Percentiles rank a stretch among this genome's conserved stretches.
Conservation (phyloP, 495 filamentous ascomycete species). For the Tirmania nivea region DNA sequence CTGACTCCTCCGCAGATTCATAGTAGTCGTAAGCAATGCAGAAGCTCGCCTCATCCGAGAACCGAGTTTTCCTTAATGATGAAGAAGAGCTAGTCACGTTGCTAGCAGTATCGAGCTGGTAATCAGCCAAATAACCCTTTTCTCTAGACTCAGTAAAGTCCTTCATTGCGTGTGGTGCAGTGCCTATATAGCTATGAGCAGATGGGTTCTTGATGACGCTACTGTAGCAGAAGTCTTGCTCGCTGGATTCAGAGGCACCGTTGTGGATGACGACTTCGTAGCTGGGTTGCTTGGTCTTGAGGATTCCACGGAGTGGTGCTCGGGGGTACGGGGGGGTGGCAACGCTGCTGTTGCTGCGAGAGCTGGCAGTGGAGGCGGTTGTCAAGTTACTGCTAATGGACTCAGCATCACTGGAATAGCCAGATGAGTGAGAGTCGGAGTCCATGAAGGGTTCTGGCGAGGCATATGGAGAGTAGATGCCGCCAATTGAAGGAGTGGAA, state of each 20-base stretch:
- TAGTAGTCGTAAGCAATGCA: not conserved
- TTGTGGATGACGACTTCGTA: not conserved
- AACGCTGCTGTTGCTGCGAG: not conserved
- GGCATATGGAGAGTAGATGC: not conserved
- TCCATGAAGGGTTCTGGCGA: not conserved
- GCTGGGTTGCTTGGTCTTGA: not conserved
- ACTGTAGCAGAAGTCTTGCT: not conserved
- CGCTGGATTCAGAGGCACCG: not conserved
- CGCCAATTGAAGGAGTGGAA: not conserved
- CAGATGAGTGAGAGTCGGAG: not conserved
- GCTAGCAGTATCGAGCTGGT: constrained; percentile 11
- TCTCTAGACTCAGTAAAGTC: no score
- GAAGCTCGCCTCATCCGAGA: not conserved
- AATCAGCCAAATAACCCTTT: no score
- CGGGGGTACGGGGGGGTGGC: not conserved
- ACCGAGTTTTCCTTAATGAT: not conserved
- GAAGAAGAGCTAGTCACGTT: constrained; percentile 20
- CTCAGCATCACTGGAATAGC: not conserved
- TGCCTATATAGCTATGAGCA: not conserved
- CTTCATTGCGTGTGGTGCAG: not conserved
- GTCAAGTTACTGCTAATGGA: not conserved
- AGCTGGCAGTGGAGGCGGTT: not conserved
- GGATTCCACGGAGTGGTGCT: not conserved
- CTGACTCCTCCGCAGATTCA: not conserved
- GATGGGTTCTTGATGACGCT: not conserved